Base-by-base conservation (phyloP, 2,329 filamentous ascomycete genomes). In the Aspergillus cejpii region DNA sequence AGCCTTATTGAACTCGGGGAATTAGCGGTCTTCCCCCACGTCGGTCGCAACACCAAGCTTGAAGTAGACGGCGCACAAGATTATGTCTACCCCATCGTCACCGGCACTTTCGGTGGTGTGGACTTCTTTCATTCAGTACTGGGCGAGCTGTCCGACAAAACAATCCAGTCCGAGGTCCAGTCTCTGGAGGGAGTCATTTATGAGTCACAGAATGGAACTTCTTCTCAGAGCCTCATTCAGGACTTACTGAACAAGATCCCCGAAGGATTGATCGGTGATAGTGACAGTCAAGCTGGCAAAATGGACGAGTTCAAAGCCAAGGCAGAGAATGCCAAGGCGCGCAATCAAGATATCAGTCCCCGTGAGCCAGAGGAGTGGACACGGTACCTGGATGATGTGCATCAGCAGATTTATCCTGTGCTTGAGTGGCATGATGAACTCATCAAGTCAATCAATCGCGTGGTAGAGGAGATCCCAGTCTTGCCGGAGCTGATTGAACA, bases 51-150 rank as follows among this genome's bases (percentile, higher is more conserved):
- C 56, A 88, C 88, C n/a, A 72, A 74, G 59, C 72, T 95, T 21
- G 73, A 79, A 37, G 75, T 96, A 21, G 73, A 77, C 26, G 88
- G 85, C 36, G 83, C 79, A 45, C 74, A 75, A 17, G 62, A 74
- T 26, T 61, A 75, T 3, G 86, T 95, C 49, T 95, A 85, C 57
- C 90, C 90, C 5, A 72, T 91, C 49, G 78, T 94, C 36, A 96
- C 90, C 1, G 90, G 91, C 48, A 96, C 90, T 5, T 96, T 96
- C 66, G 90, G 90, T 50, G 90, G 90, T 51, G 90, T 95, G 11
- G 91, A 96, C 61, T 96, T 96, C 70, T 73, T 95, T 49, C 88
- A 94, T 71, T 92, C 86, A 1, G 89, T 94, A 23, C 86, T 81
- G 53, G 80, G 80, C 43, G 80, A 83, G 56, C 80, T 95, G 41